Base-by-base conservation (phyloP, 345 rosid species). In the Citrus australasica region DNA sequence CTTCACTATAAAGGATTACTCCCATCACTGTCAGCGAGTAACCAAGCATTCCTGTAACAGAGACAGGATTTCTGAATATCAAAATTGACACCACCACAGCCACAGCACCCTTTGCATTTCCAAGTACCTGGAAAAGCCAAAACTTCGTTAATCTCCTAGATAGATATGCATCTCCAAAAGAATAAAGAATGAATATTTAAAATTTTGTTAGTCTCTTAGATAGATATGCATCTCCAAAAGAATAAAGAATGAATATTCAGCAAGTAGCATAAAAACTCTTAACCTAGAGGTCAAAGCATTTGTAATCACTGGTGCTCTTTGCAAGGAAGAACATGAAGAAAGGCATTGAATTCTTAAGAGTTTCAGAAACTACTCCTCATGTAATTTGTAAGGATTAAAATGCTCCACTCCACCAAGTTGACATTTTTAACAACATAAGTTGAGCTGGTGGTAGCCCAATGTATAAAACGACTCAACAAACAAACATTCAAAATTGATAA, bases 61-160 rank as follows among this genome's bases (percentile, higher is more conserved):
- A 92, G 10, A 97, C 98, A 0, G 98, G 99, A 83, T 97, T 97
- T 79, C 87, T 97, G 87, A 97, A 97, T 55, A 97, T 94, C 73
- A 97, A 84, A 83, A 97, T 94, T 1, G 99, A 97, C 13, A 97
- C 90, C 80, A 97, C 99, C 82, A 97, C 98, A 7, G 98, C 99
- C 73, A 94, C 98, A 5, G 99, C 98, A 38, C 99, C 99, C 85
- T 97, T 97, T 19, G 99, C 99, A 78, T 97, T 97, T 74, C 99
- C 99, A 69, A 97, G 90, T 69, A 97, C 98, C 98, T 97, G 88
- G 78, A 73, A 77, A 80, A 82, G 17, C 69, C 51, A 72, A 28
- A 22, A 67, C 40, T 33, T 9, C 63, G 66, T 75, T 69, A 19
- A 28, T 68, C 53, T 42, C 25, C 24, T 25, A 40, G 19, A 21